Evolutionary conservation across 179 eudicot species (phyloP).

Genomic region (Gypsophila paniculata): DNA sequence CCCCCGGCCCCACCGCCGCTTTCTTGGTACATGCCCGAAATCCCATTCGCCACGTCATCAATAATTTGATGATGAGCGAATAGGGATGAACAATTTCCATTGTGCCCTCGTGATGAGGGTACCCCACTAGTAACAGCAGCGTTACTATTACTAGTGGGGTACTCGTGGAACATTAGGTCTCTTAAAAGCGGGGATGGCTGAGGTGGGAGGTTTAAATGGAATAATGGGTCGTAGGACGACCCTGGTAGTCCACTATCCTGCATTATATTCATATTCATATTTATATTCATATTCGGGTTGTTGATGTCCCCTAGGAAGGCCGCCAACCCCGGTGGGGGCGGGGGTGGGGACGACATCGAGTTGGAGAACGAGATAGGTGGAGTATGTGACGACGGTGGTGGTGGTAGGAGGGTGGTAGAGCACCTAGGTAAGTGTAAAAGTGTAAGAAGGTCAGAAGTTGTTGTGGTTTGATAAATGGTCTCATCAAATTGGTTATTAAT

Average conservation of each 20-base stretch:
- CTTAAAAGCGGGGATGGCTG: conserved; percentile 56
- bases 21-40: conserved; percentile 32
- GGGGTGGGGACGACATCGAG: conserved; percentile 16
- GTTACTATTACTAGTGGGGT: not conserved
- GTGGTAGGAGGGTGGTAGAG: conserved; percentile 1
- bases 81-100: conserved; percentile 27
- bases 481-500: conserved; percentile 24
- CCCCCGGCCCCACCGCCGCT: conserved; percentile 25
- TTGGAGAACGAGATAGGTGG: conserved; percentile 21
- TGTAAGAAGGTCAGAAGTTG: conserved; percentile 34
- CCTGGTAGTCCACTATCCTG: too few species aligned
- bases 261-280: too few species aligned
- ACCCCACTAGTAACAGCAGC: not conserved
- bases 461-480: conserved; percentile 2
- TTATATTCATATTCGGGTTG: not conserved
- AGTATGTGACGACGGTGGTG: not conserved
- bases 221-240: conserved; percentile 43
- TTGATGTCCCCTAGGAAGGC: conserved; percentile 36
- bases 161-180: conserved; percentile 61
- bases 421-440: conserved; percentile 38
- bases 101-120: conserved; percentile 6
- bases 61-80: conserved; percentile 51
- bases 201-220: conserved; percentile 65
- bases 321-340: conserved; percentile 26
- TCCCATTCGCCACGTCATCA: conserved; percentile 31